Evolutionary conservation across 2,329 filamentous ascomycete species (phyloP).

Genomic region (Nigrospora sphaerica): DNA sequence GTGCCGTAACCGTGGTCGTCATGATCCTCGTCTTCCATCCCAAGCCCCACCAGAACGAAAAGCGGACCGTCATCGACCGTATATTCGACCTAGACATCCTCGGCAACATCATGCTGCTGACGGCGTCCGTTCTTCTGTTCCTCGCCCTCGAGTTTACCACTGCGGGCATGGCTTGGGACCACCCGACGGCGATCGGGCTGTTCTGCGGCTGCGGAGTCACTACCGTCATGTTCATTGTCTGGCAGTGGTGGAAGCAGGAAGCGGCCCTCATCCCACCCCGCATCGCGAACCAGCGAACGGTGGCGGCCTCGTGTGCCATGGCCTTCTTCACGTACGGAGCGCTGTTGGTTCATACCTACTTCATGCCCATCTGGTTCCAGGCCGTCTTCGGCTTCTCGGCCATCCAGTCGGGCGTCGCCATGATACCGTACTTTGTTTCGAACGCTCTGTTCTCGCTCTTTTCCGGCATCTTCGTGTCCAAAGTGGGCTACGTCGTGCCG

Average conservation of each 20-base stretch:
- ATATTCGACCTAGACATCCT: constrained; percentile 25
- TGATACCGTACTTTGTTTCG: constrained; percentile 16
- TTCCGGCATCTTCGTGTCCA: constrained; percentile 14
- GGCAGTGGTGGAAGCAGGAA: constrained; percentile 30
- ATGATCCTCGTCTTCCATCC: constrained; percentile 22
- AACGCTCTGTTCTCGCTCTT: constrained; percentile 16
- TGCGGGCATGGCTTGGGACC: constrained; percentile 34
- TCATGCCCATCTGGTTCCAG: constrained; percentile 35
- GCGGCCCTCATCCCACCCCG: constrained; percentile 35
- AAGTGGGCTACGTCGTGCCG: constrained; percentile 15
- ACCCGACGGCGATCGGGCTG: constrained; percentile 33
- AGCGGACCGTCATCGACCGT: constrained; percentile 13
- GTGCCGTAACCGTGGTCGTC: constrained; percentile 22
- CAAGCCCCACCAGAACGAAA: constrained; percentile 5
- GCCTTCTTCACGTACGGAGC: constrained; percentile 32
- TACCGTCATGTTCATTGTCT: constrained; percentile 19
- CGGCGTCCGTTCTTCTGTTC: constrained; percentile 35
- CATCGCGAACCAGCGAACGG: constrained; percentile 33
- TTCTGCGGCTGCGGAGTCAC: constrained; percentile 17
- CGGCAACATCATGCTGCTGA: constrained; percentile 36
- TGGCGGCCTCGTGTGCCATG: constrained; percentile 30
- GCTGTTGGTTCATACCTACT: constrained; percentile 36
- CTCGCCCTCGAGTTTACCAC: constrained; percentile 41
- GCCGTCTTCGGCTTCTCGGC: constrained; percentile 20
- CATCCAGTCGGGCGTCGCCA: constrained; percentile 15